Conservation (phyloP, 805 yeast species). For the Komagataella pseudopastoris region DNA sequence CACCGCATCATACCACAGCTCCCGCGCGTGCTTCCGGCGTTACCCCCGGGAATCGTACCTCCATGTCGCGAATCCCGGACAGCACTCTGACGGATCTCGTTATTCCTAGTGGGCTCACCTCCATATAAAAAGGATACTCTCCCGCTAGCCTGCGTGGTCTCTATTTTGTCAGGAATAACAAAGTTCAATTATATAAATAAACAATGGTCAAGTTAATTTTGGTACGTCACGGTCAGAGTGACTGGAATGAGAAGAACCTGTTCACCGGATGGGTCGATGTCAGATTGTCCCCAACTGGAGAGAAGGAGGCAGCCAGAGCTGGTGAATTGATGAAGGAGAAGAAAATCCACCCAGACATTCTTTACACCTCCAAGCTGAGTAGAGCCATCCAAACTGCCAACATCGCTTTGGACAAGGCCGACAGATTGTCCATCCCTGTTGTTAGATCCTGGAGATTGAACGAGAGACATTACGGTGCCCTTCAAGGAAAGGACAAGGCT, state of each 20-base stretch:
- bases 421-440: constrained; percentile 82
- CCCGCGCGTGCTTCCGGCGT: background rate
- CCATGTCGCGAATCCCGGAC: background rate
- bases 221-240: constrained; percentile 99
- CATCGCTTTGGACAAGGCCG: constrained; percentile 82
- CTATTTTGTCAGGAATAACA: background rate
- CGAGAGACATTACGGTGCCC: constrained; percentile 98
- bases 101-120: background rate
- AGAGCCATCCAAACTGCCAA: constrained; percentile 97
- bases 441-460: constrained; percentile 95
- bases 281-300: constrained; percentile 69
- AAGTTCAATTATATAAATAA: constrained; percentile 2
- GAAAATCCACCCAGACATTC: constrained; percentile 71
- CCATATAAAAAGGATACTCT: background rate
- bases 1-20: background rate
- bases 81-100: background rate
- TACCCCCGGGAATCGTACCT: background rate
- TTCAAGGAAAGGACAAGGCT: constrained; percentile 98
- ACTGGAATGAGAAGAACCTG: constrained; percentile 95
- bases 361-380: constrained; percentile 82
- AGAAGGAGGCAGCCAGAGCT: constrained; percentile 84
- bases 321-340: constrained; percentile 86
- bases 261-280: constrained; percentile 99
- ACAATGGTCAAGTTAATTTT: constrained; percentile 54
- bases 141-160: background rate